A percentile compares a stretch with the other conserved stretches of the same genome.
phyloP scores from a whole-genome alignment of 164 flowering plant species.

The Warburgia ugandensis region DNA sequence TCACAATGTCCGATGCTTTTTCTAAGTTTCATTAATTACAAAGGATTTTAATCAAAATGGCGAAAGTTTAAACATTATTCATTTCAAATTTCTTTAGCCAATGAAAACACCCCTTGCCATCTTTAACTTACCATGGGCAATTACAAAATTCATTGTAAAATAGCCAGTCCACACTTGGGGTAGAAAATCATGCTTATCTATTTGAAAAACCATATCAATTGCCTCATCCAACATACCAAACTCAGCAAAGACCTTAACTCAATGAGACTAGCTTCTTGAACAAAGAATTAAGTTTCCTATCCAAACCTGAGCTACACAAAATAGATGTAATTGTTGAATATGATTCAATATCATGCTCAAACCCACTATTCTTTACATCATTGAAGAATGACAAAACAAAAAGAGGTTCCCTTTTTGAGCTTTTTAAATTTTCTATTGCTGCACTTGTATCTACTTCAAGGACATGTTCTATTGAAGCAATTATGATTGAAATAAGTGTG shows the following conservation, averaged over 20 bases:
- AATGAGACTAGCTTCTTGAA: constrained; percentile 41
- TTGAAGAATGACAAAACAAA: constrained; percentile 42
- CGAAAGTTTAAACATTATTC: constrained; percentile 48
- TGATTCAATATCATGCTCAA: constrained; percentile 29
- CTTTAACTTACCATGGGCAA: constrained; percentile 36
- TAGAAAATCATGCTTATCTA: constrained; percentile 25
- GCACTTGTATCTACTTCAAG: constrained; percentile 18
- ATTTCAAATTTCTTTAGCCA: constrained; percentile 45
- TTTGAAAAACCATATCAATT: constrained; percentile 32
- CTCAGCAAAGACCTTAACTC: constrained; percentile 42
- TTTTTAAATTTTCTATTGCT: constrained; percentile 29
- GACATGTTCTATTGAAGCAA: not conserved
- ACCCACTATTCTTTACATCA: constrained; percentile 38
- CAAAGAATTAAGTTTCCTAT: constrained; percentile 33
- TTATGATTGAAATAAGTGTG: too few species aligned
- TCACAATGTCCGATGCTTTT: constrained; percentile 36
- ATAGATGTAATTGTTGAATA: constrained; percentile 39
- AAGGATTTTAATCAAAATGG: constrained; percentile 46
- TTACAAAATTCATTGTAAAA: constrained; percentile 46
- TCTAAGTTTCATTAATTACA: constrained; percentile 41
- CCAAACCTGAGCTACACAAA: constrained; percentile 38
- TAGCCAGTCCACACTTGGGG: constrained; percentile 46
- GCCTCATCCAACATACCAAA: constrained; percentile 58
- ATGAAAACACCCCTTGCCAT: constrained; percentile 33
- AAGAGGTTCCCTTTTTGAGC: constrained; percentile 36